phyloP scores from a whole-genome alignment of 148 eudicot genomes.

The Linanthus parryae region DNA sequence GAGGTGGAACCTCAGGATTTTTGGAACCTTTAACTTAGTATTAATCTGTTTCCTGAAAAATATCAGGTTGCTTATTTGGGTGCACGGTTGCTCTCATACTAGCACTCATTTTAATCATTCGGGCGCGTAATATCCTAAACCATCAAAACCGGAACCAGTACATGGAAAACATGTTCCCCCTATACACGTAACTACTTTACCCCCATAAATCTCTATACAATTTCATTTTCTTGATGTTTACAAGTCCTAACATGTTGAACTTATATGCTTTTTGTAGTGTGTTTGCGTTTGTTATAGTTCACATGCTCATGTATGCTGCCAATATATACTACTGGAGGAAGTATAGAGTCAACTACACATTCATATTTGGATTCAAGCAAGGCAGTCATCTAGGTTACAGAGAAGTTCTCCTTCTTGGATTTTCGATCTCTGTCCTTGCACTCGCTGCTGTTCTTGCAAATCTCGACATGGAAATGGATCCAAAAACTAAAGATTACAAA shows the following conservation, averaged over 20 bases:
- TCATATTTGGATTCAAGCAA: slow-evolving; percentile 29
- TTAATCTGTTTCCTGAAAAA: neutral
- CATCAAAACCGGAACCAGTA: neutral
- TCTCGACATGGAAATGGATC: slow-evolving; percentile 30
- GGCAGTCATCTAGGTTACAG: slow-evolving; percentile 22
- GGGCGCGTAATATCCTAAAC: neutral
- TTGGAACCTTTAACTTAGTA: too few relatives aligned
- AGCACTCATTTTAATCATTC: slow-evolving; percentile 15
- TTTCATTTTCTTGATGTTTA: neutral
- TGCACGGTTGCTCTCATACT: slow-evolving; percentile 20
- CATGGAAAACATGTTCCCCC: neutral
- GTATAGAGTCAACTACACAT: slow-evolving; percentile 28
- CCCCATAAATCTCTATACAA: too few relatives aligned
- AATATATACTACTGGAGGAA: slow-evolving; percentile 28
- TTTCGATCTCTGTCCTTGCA: slow-evolving; percentile 14
- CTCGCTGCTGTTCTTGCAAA: slow-evolving; percentile 20
- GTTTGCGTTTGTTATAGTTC: slow-evolving; percentile 25
- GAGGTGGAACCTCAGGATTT: too few relatives aligned
- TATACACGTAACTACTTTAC: neutral
- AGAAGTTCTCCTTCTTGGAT: slow-evolving; percentile 19
- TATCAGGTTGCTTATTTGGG: slow-evolving; percentile 28
- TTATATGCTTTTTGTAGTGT: slow-evolving; percentile 12
- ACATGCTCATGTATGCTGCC: slow-evolving; percentile 23
- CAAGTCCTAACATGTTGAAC: neutral
- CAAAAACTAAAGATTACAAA: slow-evolving; percentile 5